Conservation (phyloP, 306 rosid species). For the Gillenia trifoliata region DNA sequence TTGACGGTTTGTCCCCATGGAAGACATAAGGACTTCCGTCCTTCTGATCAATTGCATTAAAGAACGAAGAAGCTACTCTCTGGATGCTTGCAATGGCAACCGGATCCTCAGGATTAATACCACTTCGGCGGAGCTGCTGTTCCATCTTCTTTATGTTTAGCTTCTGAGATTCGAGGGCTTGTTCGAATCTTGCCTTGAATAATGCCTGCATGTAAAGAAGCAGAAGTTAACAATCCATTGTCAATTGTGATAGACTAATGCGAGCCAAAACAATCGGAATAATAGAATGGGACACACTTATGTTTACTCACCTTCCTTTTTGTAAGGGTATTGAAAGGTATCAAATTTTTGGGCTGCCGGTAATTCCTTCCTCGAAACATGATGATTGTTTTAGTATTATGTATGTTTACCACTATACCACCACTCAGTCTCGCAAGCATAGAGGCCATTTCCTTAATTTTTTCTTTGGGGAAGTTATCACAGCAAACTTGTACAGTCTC, state of each 20-base stretch:
- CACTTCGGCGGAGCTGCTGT: conserved; percentile 85
- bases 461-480: conserved; percentile 96
- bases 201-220: conserved; percentile 59
- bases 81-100: conserved; percentile 92
- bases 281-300: conserved; percentile 10
- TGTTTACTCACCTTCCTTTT: conserved; percentile 79
- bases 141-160: conserved; percentile 86
- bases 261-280: not conserved
- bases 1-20: conserved; percentile 45
- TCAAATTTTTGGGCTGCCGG: conserved; percentile 92
- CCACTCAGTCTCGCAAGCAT: conserved; percentile 98
- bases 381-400: conserved; percentile 86
- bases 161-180: conserved; percentile 97
- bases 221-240: not conserved
- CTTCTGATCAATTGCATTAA: conserved; percentile 89
- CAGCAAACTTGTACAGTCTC: conserved; percentile 98
- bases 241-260: not conserved
- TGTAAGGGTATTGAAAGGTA: conserved; percentile 96
- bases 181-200: conserved; percentile 98
- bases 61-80: conserved; percentile 92
- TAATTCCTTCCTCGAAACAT: conserved; percentile 98
- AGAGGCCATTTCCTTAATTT: conserved; percentile 92
- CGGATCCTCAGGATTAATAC: conserved; percentile 97
- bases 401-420: conserved; percentile 80
- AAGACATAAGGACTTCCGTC: conserved; percentile 87